Base-by-base conservation (phyloP, 1,139 yeast genomes). In the Zygoascus hellenicus region DNA sequence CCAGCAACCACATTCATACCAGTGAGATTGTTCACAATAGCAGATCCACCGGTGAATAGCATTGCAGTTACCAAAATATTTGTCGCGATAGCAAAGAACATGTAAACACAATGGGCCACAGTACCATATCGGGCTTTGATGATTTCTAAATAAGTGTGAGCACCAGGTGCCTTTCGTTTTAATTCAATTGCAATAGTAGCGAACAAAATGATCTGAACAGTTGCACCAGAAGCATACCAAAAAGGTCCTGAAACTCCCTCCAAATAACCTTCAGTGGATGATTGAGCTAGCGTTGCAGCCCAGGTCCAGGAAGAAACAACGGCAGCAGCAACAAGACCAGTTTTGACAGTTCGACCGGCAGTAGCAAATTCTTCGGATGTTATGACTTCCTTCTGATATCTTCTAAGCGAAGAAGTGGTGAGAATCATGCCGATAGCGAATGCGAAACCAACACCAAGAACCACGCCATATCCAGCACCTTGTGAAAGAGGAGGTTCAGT, bases 281-380 rank as follows among this genome's bases (percentile, higher is more conserved):
- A 81, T 31, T 85, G 83, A 31, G 86, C 73, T 42, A 87, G 68
- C 1, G 95, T 86, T 1, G 95, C 92, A 40, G 92, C 89, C 96
- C 96, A 88, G 4, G 96, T 88, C 96, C 96, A 89, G 9, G 92
- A 81, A 17, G 89, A 80, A 7, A 87, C 95, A 35, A 88, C 95
- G 6, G 95, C 95, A 6, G 94, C 81, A 9, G 92, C 81, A 53
- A 87, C 83, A 54, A 88, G 70, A 41, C 90, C 92, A 0, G 89
- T 80, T 54, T 83, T 83, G 38, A 88, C 94, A 3, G 85, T 72
- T 64, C 96, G 47, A 66, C 80, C 80, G 15, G 81, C 80, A 29
- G 80, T 76, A 40, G 79, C 71, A 54, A 77, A 77, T 58, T 75
- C 79, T 62, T 77, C 81, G 1, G 81, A 78, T 1, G 81, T 75